Percentiles rank a stretch among this genome's conserved stretches.
phyloP scores from a whole-genome alignment of 148 eudicot species.

The Heliosperma pusillum region DNA sequence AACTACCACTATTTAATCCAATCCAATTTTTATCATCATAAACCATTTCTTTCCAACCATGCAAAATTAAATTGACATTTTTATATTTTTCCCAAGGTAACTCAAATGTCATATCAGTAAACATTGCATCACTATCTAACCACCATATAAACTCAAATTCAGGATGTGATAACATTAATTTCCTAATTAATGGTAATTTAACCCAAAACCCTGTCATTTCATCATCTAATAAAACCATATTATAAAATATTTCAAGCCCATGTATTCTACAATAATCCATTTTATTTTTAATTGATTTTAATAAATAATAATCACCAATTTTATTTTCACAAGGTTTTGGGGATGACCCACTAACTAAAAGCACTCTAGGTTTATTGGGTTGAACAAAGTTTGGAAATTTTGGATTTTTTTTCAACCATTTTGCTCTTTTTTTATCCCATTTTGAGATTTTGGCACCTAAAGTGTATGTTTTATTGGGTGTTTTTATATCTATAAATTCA shows the following conservation, averaged over 20 bases:
- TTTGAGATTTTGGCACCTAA: slow-evolving; percentile 73
- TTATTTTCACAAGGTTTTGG: slow-evolving; percentile 80
- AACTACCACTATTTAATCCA: slow-evolving; percentile 69
- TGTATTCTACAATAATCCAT: slow-evolving; percentile 82
- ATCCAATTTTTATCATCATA: slow-evolving; percentile 78
- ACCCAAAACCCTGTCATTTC: slow-evolving; percentile 85
- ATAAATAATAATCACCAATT: slow-evolving; percentile 70
- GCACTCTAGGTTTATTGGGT: slow-evolving; percentile 58
- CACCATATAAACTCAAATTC: slow-evolving; percentile 84
- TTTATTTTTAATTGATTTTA: slow-evolving; percentile 77
- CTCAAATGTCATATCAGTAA: slow-evolving; percentile 80
- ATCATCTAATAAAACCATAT: slow-evolving; percentile 62
- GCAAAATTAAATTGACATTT: slow-evolving; percentile 54
- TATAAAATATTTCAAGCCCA: slow-evolving; percentile 71
- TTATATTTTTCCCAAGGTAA: slow-evolving; percentile 67
- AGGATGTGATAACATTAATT: slow-evolving; percentile 63
- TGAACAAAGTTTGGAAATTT: slow-evolving; percentile 46
- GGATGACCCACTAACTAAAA: slow-evolving; percentile 65
- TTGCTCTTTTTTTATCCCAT: slow-evolving; percentile 58
- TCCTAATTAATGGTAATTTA: slow-evolving; percentile 64
- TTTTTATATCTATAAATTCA: slow-evolving; percentile 35
- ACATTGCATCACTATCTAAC: slow-evolving; percentile 93
- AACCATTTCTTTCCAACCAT: slow-evolving; percentile 76
- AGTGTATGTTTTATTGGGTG: slow-evolving; percentile 39
- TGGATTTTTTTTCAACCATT: slow-evolving; percentile 52